Evolutionary conservation across 2,329 filamentous ascomycete species (phyloP).

Genomic region (Fusarium brevicatenulatum): DNA sequence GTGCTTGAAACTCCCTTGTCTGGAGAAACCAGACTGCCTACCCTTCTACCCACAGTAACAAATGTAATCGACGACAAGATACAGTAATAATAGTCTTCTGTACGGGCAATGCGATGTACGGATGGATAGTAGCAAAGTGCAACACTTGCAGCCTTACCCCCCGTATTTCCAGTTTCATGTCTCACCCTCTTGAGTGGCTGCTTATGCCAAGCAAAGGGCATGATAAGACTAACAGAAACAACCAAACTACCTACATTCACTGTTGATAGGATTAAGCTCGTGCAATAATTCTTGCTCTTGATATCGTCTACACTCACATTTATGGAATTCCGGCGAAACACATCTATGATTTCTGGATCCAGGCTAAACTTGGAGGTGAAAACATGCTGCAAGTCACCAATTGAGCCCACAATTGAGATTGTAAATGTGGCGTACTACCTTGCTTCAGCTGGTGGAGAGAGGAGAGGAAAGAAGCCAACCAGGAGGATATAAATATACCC

Average conservation of each 20-base stretch:
- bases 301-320: not conserved
- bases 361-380: not conserved
- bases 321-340: no score
- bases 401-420: not conserved
- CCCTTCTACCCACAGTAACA: not conserved
- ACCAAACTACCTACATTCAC: not conserved
- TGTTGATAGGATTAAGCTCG: not conserved
- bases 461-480: not conserved
- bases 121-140: not conserved
- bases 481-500: not conserved
- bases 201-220: not conserved
- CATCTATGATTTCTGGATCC: no score
- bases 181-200: not conserved
- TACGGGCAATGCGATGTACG: not conserved
- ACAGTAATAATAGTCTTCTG: not conserved
- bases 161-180: not conserved
- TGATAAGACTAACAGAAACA: accelerated
- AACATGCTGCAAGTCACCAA: not conserved
- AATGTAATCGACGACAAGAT: not conserved
- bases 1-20: not conserved
- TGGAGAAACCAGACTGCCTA: no score
- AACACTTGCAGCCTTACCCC: not conserved
- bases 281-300: not conserved
- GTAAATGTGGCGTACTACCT: not conserved
- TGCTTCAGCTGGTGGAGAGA: not conserved